Evolutionary conservation across 495 filamentous ascomycete species (phyloP).

Genomic region (Xylaria venustula): DNA sequence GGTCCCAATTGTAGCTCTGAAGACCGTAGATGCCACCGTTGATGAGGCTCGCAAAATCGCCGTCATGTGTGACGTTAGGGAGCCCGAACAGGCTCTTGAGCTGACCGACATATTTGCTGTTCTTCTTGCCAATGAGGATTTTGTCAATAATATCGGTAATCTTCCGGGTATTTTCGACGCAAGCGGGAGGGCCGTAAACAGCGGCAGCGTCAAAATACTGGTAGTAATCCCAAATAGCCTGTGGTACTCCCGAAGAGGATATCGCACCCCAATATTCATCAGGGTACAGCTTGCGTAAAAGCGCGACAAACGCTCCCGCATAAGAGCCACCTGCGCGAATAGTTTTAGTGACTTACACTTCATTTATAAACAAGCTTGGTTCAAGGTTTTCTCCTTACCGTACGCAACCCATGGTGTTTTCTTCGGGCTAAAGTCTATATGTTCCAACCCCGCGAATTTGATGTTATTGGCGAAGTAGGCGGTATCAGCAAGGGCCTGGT

Average conservation of each 20-base stretch:
- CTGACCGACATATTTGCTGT: conserved; percentile 40
- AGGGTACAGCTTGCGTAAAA: conserved; percentile 67
- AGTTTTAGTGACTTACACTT: too few species aligned
- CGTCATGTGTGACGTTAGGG: conserved; percentile 52
- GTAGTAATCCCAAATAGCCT: conserved; percentile 72
- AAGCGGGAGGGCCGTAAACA: conserved; percentile 48
- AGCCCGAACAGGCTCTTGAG: conserved; percentile 64
- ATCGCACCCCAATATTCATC: conserved; percentile 68
- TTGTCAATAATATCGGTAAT: conserved; percentile 62
- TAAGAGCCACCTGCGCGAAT: too few species aligned
- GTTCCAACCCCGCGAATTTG: conserved; percentile 62
- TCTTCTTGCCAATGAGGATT: conserved; percentile 56
- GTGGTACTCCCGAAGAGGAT: conserved; percentile 67
- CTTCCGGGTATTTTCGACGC: conserved; percentile 55
- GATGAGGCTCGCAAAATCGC: conserved; percentile 62
- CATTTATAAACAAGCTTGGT: too few species aligned
- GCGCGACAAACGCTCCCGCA: conserved; percentile 69
- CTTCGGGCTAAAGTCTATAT: conserved; percentile 56
- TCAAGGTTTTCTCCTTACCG: too few species aligned
- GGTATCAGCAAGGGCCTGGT: conserved; percentile 70
- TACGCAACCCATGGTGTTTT: conserved; percentile 66
- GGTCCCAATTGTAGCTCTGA: conserved; percentile 72
- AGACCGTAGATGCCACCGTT: conserved; percentile 51
- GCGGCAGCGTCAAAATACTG: conserved; percentile 66
- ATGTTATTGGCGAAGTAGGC: conserved; percentile 70